These are phyloP conservation scores for Penicillium flavigenum DNA, from an alignment of 495 filamentous ascomycete genomes.

Conservation along the genomic window DNA sequence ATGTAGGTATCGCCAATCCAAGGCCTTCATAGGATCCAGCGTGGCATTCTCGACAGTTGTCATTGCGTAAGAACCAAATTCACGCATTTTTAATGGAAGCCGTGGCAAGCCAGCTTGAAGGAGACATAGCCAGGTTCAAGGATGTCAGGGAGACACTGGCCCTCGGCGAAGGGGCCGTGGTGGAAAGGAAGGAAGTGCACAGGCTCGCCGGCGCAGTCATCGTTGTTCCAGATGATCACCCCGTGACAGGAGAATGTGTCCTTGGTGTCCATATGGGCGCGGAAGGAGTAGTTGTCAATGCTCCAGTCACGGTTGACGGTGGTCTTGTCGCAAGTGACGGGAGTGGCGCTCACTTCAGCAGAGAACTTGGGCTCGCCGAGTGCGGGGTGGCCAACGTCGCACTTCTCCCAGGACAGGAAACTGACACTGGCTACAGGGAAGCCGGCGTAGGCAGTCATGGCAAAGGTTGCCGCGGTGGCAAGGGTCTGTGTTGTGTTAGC, in stretches of 20 bases:
- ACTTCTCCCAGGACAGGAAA: slow-evolving; percentile 29
- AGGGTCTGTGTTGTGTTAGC: slow-evolving; percentile 20
- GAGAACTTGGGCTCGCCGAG: slow-evolving; percentile 21
- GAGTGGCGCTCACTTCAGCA: slow-evolving; percentile 17
- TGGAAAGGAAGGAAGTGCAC: slow-evolving; percentile 22
- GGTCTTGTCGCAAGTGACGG: slow-evolving; percentile 27
- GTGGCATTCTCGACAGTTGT: neutral
- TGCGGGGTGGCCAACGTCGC: slow-evolving; percentile 19
- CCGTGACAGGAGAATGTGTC: slow-evolving; percentile 24
- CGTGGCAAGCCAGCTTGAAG: slow-evolving; percentile 23
- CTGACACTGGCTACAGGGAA: slow-evolving; percentile 26
- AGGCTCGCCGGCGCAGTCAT: slow-evolving; percentile 24
- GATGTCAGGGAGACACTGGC: slow-evolving; percentile 24
- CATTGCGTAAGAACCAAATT: neutral
- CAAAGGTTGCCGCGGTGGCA: slow-evolving; percentile 22
- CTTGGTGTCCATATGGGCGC: slow-evolving; percentile 25
- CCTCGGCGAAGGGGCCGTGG: slow-evolving; percentile 18
- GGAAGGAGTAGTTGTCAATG: slow-evolving; percentile 29
- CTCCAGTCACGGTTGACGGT: slow-evolving; percentile 28
- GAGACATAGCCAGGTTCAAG: slow-evolving; percentile 26
- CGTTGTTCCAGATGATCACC: slow-evolving; percentile 27
- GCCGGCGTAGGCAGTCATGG: slow-evolving; percentile 21
- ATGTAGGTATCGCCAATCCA: slow-evolving; percentile 6
- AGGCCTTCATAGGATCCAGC: neutral
- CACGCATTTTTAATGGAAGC: slow-evolving; percentile 7